Conservation (phyloP, 371 early-diverging fungal species). For the Apophysomyces ossiformis region DNA sequence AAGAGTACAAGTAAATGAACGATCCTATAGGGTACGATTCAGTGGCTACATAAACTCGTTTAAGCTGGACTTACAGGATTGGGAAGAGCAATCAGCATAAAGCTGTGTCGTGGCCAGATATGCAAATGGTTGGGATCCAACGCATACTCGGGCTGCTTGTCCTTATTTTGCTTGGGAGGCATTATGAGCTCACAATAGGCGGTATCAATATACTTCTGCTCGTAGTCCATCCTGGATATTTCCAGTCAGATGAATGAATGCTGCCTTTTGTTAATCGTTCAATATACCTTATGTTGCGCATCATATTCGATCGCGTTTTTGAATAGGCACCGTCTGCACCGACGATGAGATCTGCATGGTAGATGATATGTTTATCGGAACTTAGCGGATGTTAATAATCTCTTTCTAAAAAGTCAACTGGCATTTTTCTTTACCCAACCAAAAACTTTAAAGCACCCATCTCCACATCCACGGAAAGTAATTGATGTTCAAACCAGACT, state of each 20-base stretch:
- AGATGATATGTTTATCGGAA: slow-evolving; percentile 10
- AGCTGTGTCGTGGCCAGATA: slow-evolving; percentile 96
- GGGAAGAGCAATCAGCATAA: slow-evolving; percentile 96
- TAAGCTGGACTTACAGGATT: slow-evolving; percentile 69
- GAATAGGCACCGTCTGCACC: slow-evolving; percentile 98
- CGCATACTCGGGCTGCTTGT: slow-evolving; percentile 69
- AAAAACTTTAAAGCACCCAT: slow-evolving; percentile 48
- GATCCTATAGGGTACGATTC: slow-evolving; percentile 58
- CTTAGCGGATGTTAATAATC: slow-evolving; percentile 26
- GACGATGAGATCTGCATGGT: slow-evolving; percentile 79
- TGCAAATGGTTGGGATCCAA: slow-evolving; percentile 93
- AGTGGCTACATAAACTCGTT: not conserved
- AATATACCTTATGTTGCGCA: slow-evolving; percentile 68
- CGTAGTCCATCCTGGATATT: slow-evolving; percentile 74
- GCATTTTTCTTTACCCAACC: slow-evolving; percentile 24
- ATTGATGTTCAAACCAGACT: slow-evolving; percentile 69
- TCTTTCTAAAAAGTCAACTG: not conserved
- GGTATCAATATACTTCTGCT: slow-evolving; percentile 89
- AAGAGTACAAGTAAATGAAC: slow-evolving; percentile 94
- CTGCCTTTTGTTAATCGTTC: not conserved
- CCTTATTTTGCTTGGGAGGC: slow-evolving; percentile 55
- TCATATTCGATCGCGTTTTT: slow-evolving; percentile 74
- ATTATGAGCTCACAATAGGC: slow-evolving; percentile 91
- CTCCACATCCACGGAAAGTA: slow-evolving; percentile 69
- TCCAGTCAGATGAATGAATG: not conserved